phyloP scores from a whole-genome alignment of 805 yeast genomes.

The Metahyphopichia silvanorum region DNA sequence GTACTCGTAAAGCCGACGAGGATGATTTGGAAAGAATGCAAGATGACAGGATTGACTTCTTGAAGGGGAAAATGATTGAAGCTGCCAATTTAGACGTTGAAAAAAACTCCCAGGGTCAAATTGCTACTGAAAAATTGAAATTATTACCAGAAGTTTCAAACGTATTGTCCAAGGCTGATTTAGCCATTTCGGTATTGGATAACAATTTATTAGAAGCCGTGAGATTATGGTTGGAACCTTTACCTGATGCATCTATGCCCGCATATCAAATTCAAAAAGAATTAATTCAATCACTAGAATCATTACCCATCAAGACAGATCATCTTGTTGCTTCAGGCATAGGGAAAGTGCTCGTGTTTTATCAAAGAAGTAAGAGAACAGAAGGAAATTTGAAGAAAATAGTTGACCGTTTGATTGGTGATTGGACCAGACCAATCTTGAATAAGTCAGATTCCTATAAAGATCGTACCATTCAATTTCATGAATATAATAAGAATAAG shows the following conservation, averaged over 20 bases:
- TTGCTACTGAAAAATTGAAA: conserved; percentile 75
- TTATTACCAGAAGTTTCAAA: conserved; percentile 76
- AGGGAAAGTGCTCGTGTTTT: conserved; percentile 90
- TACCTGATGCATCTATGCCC: conserved; percentile 98
- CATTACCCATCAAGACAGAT: conserved; percentile 90
- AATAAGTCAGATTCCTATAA: conserved; percentile 93
- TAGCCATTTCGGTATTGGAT: conserved; percentile 91
- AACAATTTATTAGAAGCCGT: conserved; percentile 91
- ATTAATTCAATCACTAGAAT: conserved; percentile 66
- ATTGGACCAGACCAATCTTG: conserved; percentile 98
- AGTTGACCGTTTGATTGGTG: conserved; percentile 89
- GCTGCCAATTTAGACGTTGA: conserved; percentile 78
- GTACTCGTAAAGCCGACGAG: conserved; percentile 73
- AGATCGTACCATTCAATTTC: conserved; percentile 71
- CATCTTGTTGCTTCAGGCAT: conserved; percentile 93
- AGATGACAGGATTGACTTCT: conserved; percentile 79
- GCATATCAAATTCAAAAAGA: conserved; percentile 93
- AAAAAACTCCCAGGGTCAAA: conserved; percentile 54
- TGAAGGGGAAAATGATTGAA: conserved; percentile 86
- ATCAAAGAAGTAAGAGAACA: conserved; percentile 85
- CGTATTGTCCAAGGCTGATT: conserved; percentile 72
- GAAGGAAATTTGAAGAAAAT: conserved; percentile 82
- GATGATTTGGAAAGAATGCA: conserved; percentile 94
- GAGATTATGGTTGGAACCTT: conserved; percentile 95
- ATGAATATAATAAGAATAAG: conserved; percentile 62